Evolutionary conservation across 257 asterid species (phyloP), one percentile per base, ranked within the genome.

Genomic region (Plectranthus barbatus): DNA sequence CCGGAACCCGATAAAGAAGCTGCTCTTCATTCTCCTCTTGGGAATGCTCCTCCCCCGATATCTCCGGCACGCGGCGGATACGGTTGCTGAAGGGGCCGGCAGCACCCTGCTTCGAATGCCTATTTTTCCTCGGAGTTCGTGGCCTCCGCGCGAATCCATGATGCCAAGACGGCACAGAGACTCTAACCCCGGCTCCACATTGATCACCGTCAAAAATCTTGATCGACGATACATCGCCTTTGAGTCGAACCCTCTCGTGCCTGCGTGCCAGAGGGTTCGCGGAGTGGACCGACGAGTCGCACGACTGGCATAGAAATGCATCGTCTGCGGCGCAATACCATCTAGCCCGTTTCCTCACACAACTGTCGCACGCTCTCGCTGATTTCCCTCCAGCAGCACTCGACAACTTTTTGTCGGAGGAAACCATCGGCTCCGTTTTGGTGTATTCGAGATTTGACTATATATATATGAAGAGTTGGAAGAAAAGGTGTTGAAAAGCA

Each of bases 251-350:
- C 65, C 96, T 76, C 51, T 87, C 86, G 44, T 90, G 95, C 13
- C 96, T 66, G 0, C 75, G 77, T 4, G 96, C 96, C 18, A 87
- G 68, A 37, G 87, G 89, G 42, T 87, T 90, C 0, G 97, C 97
- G 0, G 95, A 83, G 60, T 90, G 97, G 3, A 90, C 96, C 0
- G 91, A 77, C 1, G 80, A 66, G 34, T 90, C 96, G 49, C 97
- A 90, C 0, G 62, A 45, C 65, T 87, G 93, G 74, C 97, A 90
- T 9, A 90, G 62, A 53, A 90, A 90, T 0, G 97, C 97, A 19
- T 90, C 97, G 41, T 87, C 97, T 0, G 96, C 93, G 0, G 93
- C 81, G 36, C 97, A 87, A 57, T 85, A 87, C 93, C 82, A 87
- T 0, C 91, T 56, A 5, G 96, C 97, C 55, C 90, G 66, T 60